A percentile compares a stretch with the other conserved stretches of the same genome.
Evolutionary conservation across 371 early-diverging fungal species (phyloP).

Genomic region (Apophysomyces ossiformis): DNA sequence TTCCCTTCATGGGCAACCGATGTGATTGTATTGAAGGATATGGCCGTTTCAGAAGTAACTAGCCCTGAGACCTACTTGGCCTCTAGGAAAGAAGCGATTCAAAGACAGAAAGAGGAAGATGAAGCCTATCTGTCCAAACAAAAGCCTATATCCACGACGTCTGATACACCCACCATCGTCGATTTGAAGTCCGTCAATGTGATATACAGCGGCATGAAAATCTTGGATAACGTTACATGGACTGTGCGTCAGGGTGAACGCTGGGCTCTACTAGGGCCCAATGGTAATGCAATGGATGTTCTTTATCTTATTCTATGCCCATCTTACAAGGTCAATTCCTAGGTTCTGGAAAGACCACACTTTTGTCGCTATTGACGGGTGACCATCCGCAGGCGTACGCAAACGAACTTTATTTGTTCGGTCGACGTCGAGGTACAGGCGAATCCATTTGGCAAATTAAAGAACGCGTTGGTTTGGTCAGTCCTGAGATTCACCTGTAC

Average conservation of each 20-base stretch:
- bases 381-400: slow-evolving; percentile 72
- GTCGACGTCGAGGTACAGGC: slow-evolving; percentile 59
- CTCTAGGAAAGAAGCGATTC: slow-evolving; percentile 2
- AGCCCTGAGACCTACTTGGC: slow-evolving; percentile 31
- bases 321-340: slow-evolving; percentile 2
- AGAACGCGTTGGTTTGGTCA: slow-evolving; percentile 50
- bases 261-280: slow-evolving; percentile 63
- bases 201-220: slow-evolving; percentile 42
- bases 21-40: slow-evolving; percentile 47
- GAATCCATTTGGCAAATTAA: slow-evolving; percentile 68
- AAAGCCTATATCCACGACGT: neutral
- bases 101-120: slow-evolving; percentile 16
- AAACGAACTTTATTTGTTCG: slow-evolving; percentile 60
- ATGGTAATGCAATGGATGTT: slow-evolving; percentile 32
- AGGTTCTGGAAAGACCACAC: slow-evolving; percentile 67
- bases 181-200: slow-evolving; percentile 56
- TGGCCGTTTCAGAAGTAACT: slow-evolving; percentile 33
- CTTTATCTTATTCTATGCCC: neutral
- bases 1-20: slow-evolving; percentile 62
- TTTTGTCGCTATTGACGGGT: slow-evolving; percentile 62
- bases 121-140: slow-evolving; percentile 7
- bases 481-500: slow-evolving; percentile 64
- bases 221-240: slow-evolving; percentile 58
- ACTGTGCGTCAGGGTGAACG: slow-evolving; percentile 54
- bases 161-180: slow-evolving; percentile 28